Evolutionary conservation across 768 basidiomycete species (phyloP).

Genomic region (Mycena epipterygia): DNA sequence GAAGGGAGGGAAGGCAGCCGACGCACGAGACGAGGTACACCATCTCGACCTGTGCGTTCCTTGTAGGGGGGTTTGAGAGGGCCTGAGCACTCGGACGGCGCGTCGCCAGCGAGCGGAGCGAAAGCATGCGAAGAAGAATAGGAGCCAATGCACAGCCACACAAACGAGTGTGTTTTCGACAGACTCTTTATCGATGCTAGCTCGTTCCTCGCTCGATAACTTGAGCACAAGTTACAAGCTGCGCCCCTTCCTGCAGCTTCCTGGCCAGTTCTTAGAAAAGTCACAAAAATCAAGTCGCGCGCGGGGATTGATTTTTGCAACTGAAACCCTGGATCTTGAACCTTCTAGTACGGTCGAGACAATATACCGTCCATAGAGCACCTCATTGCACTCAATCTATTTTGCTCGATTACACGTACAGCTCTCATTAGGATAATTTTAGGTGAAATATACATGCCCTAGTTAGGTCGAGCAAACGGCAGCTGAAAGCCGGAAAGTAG

Average conservation of each 20-base stretch:
- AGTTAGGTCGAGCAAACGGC: slow-evolving; percentile 68
- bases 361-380: too few relatives aligned
- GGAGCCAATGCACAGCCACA: neutral
- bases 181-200: too few relatives aligned
- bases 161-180: neutral
- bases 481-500: slow-evolving; percentile 93
- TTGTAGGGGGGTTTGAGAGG: neutral
- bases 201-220: too few relatives aligned
- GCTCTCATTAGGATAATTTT: slow-evolving; percentile 17
- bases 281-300: too few relatives aligned
- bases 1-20: too few relatives aligned
- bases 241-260: too few relatives aligned
- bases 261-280: too few relatives aligned
- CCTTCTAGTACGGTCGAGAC: too few relatives aligned
- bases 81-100: neutral
- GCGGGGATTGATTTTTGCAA: too few relatives aligned
- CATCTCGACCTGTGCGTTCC: neutral
- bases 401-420: neutral
- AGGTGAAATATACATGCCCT: neutral
- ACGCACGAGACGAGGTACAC: too few relatives aligned
- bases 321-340: too few relatives aligned
- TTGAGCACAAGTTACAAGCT: too few relatives aligned
- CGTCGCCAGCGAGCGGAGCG: neutral
- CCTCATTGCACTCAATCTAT: neutral
- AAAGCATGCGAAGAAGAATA: neutral